phyloP scores from a whole-genome alignment of 202 grass and related monocot genomes.

The Panicum hallii region DNA sequence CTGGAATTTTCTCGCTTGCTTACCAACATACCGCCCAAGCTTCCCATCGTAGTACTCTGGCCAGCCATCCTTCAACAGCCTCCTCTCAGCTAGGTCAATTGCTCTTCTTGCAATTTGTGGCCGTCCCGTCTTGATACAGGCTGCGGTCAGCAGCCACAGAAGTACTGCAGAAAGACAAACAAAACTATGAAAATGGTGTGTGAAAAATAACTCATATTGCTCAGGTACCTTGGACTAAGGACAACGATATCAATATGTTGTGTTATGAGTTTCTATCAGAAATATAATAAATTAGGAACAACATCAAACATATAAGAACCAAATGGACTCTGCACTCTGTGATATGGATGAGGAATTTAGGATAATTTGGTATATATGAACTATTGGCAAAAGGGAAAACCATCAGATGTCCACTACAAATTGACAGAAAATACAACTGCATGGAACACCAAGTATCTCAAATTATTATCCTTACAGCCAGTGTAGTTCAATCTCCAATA shows the following conservation, averaged over 20 bases:
- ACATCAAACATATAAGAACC: background rate
- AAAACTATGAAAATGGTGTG: background rate
- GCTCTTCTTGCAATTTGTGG: conserved; percentile 87
- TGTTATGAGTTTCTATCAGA: background rate
- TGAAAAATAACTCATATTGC: background rate
- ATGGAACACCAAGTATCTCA: background rate
- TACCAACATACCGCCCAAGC: conserved; percentile 82
- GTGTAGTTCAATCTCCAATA: background rate
- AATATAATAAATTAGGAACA: conserved; percentile 29
- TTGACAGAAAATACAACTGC: background rate
- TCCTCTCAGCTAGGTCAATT: conserved; percentile 81
- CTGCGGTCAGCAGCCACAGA: conserved; percentile 92
- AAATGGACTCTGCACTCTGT: background rate
- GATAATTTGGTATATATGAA: too few species aligned
- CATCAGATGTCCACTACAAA: background rate
- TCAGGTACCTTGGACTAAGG: background rate
- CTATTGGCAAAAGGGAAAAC: background rate
- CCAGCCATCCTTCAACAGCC: conserved; percentile 87
- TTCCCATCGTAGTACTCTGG: conserved; percentile 97
- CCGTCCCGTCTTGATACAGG: conserved; percentile 94
- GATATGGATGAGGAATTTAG: too few species aligned
- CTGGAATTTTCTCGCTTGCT: conserved; percentile 93
- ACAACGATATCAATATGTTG: background rate
- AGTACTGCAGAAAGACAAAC: conserved; percentile 70
- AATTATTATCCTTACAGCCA: background rate